phyloP scores from a whole-genome alignment of 2,329 filamentous ascomycete species.

The Elsinoe australis region DNA sequence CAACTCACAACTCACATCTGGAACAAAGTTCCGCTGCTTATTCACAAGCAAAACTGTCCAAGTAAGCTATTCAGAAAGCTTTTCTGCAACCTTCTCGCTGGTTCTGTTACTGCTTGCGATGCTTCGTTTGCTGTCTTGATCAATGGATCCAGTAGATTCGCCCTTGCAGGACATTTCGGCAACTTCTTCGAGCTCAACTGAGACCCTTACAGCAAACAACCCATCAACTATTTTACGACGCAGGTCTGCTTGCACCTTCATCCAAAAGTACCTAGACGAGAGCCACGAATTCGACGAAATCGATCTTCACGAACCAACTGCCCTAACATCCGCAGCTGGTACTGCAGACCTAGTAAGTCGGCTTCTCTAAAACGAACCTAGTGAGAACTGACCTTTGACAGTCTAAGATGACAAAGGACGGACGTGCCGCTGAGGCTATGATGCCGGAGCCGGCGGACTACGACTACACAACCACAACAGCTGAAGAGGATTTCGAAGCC shows the following conservation, averaged over 20 bases:
- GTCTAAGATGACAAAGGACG: not conserved
- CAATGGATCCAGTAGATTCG: no score
- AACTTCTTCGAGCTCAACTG: not conserved
- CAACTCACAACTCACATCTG: no score
- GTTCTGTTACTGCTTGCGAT: no score
- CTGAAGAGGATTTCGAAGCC: constrained; percentile 15
- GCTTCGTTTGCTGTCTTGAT: no score
- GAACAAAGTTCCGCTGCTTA: no score
- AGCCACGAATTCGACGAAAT: not conserved
- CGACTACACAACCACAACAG: constrained; percentile 3
- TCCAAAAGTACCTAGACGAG: not conserved
- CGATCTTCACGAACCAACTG: not conserved
- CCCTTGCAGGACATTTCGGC: no score
- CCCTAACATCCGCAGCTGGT: not conserved
- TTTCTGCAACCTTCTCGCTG: no score
- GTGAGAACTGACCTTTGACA: not conserved
- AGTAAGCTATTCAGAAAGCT: no score
- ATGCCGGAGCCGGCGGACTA: not conserved
- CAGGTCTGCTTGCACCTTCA: not conserved
- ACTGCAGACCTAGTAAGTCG: no score
- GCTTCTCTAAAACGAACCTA: no score
- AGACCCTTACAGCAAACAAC: constrained; percentile 1
- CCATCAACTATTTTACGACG: not conserved
- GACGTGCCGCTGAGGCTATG: not conserved
- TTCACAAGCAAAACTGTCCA: no score